These are phyloP conservation scores for Yarrowia porcina DNA, from an alignment of 805 yeast species.

Conservation along the genomic window DNA sequence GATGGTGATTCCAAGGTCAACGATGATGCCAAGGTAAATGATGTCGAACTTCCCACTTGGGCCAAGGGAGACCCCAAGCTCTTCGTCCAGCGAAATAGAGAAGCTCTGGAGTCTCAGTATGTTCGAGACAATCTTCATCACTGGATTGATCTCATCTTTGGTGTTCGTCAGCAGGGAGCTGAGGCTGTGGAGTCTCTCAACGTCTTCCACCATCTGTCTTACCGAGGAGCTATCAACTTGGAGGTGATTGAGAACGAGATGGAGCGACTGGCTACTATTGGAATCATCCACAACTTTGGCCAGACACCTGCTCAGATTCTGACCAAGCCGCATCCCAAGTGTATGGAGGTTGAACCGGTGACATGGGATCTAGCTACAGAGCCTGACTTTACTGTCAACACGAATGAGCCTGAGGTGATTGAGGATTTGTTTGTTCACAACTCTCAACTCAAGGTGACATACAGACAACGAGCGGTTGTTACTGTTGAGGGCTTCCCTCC, in stretches of 20 bases:
- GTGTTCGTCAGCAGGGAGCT: constrained; percentile 70
- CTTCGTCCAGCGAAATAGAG: constrained; percentile 71
- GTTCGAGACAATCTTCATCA: constrained; percentile 71
- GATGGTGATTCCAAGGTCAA: constrained; percentile 47
- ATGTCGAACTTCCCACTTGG: constrained; percentile 81
- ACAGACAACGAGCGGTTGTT: constrained; percentile 9
- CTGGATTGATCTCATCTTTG: constrained; percentile 87
- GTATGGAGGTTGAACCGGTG: constrained; percentile 35
- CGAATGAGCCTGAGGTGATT: constrained; percentile 9
- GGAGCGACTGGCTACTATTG: constrained; percentile 72
- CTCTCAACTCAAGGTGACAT: constrained; percentile 18
- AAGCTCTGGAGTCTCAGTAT: constrained; percentile 78
- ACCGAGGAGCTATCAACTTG: constrained; percentile 76
- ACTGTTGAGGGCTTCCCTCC: constrained; percentile 10
- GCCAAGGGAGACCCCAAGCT: constrained; percentile 71
- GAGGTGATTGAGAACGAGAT: constrained; percentile 69
- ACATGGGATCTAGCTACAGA: not conserved
- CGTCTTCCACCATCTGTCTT: constrained; percentile 80
- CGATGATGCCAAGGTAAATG: constrained; percentile 51
- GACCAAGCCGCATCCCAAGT: constrained; percentile 59
- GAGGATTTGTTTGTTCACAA: constrained; percentile 16
- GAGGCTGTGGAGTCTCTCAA: constrained; percentile 65
- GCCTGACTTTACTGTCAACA: constrained; percentile 18
- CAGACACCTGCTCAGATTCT: constrained; percentile 82
- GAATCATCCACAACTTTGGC: constrained; percentile 87